A percentile compares a stretch with the other conserved stretches of the same genome.
Evolutionary conservation across 352 stramenopile genomes (phyloP).

Genomic region (Halophytophthora polymorphica): DNA sequence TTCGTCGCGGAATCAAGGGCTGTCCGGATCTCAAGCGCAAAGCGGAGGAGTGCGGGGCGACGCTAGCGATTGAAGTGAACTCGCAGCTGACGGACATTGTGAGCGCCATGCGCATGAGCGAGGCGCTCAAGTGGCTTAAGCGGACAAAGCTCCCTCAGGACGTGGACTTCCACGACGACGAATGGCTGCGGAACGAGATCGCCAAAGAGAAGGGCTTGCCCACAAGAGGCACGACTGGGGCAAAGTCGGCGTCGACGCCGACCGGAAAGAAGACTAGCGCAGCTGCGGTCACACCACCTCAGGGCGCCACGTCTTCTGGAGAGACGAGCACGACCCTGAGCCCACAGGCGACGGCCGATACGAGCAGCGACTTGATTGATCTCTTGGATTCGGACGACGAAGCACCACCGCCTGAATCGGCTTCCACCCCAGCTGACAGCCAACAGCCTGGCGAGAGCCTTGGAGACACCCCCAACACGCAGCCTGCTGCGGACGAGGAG

Average conservation of each 20-base stretch:
- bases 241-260: background rate
- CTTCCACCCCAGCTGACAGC: too few relatives aligned
- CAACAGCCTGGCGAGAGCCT: background rate
- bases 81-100: slow-evolving; percentile 78
- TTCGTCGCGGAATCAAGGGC: slow-evolving; percentile 66
- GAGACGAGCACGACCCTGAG: slow-evolving; percentile 11
- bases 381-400: slow-evolving; percentile 59
- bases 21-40: slow-evolving; percentile 66
- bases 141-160: slow-evolving; percentile 60
- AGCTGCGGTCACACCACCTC: slow-evolving; percentile 4
- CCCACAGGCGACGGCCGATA: slow-evolving; percentile 30
- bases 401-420: slow-evolving; percentile 6
- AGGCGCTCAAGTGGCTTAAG: slow-evolving; percentile 73
- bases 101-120: slow-evolving; percentile 50
- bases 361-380: slow-evolving; percentile 51
- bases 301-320: slow-evolving; percentile 1
- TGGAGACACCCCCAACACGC: background rate
- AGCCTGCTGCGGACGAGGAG: background rate
- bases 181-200: slow-evolving; percentile 72
- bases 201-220: slow-evolving; percentile 45
- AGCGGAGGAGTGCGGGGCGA: slow-evolving; percentile 56
- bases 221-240: slow-evolving; percentile 2
- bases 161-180: slow-evolving; percentile 67
- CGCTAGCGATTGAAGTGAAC: slow-evolving; percentile 75
- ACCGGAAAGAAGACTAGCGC: background rate